Conservation (phyloP, 208 protist species). For the Crithidia expoeki region DNA sequence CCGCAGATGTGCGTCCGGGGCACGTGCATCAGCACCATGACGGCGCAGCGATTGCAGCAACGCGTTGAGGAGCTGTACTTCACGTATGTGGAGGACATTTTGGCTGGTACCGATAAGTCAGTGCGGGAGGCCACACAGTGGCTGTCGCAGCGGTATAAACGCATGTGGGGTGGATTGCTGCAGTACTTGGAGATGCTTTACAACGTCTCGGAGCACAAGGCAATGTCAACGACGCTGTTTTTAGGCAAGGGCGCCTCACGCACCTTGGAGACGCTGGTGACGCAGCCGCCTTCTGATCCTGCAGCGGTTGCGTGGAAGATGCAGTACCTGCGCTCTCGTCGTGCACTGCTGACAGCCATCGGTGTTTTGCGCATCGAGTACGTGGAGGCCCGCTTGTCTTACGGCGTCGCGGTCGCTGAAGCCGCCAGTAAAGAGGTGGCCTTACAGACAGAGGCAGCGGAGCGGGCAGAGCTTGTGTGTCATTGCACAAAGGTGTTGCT, state of each 20-base stretch:
- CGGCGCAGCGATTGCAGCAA: slow-evolving; percentile 33
- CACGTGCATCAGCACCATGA: slow-evolving; percentile 64
- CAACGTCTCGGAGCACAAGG: slow-evolving; percentile 22
- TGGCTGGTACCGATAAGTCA: slow-evolving; percentile 38
- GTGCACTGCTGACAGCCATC: slow-evolving; percentile 41
- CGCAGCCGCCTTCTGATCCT: slow-evolving; percentile 15
- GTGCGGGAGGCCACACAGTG: slow-evolving; percentile 41
- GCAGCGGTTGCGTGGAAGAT: slow-evolving; percentile 63
- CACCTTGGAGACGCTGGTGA: slow-evolving; percentile 15
- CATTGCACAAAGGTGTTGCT: slow-evolving; percentile 22
- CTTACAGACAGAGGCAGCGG: slow-evolving; percentile 8
- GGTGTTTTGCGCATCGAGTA: slow-evolving; percentile 79
- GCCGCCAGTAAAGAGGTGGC: neutral
- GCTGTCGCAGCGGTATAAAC: slow-evolving; percentile 77
- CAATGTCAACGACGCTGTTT: neutral
- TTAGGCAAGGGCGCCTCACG: neutral
- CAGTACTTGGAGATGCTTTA: slow-evolving; percentile 61
- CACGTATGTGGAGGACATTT: slow-evolving; percentile 45
- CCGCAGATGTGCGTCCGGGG: slow-evolving; percentile 58
- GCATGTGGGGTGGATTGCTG: slow-evolving; percentile 70
- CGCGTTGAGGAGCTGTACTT: slow-evolving; percentile 54
- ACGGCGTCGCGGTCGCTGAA: neutral
- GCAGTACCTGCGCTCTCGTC: slow-evolving; percentile 48
- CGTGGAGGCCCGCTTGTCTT: slow-evolving; percentile 36
- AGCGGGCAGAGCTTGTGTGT: slow-evolving; percentile 22